phyloP scores from a whole-genome alignment of 495 filamentous ascomycete species.

The Penicillium steckii region DNA sequence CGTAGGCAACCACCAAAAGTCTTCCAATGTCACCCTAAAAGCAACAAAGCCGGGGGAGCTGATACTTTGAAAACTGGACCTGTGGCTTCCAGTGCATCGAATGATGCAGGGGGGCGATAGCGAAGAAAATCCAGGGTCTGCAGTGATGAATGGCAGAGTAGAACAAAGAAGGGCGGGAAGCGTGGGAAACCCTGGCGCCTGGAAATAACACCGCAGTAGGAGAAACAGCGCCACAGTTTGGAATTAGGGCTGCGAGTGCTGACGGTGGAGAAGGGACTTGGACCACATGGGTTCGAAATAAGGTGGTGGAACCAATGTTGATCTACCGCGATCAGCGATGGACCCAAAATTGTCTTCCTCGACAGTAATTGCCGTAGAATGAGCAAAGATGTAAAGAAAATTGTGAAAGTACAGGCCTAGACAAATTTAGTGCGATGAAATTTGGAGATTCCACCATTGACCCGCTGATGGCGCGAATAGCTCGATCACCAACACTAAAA shows the following conservation, averaged over 20 bases:
- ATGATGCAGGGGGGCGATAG: neutral
- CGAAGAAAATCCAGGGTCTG: neutral
- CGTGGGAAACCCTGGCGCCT: slow-evolving; percentile 6
- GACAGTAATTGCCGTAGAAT: neutral
- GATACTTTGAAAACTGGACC: neutral
- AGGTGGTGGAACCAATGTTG: slow-evolving; percentile 24
- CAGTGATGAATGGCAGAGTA: neutral
- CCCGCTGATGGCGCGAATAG: neutral
- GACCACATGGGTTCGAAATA: slow-evolving; percentile 13
- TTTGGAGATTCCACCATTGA: neutral
- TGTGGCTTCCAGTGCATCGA: neutral
- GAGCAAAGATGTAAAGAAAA: neutral
- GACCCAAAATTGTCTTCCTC: slow-evolving; percentile 1
- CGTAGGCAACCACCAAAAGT: neutral
- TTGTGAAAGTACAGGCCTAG: neutral
- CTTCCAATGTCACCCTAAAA: slow-evolving; percentile 5
- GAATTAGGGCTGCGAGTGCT: neutral
- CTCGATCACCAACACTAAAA: neutral
- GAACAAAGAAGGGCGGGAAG: neutral
- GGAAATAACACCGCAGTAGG: neutral
- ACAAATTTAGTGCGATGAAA: neutral
- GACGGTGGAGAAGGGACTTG: neutral
- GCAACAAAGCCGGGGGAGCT: neutral
- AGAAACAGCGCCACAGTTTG: neutral
- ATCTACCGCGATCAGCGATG: slow-evolving; percentile 11